Conservation (phyloP, 306 rosid genomes). For the Senna siamea region DNA sequence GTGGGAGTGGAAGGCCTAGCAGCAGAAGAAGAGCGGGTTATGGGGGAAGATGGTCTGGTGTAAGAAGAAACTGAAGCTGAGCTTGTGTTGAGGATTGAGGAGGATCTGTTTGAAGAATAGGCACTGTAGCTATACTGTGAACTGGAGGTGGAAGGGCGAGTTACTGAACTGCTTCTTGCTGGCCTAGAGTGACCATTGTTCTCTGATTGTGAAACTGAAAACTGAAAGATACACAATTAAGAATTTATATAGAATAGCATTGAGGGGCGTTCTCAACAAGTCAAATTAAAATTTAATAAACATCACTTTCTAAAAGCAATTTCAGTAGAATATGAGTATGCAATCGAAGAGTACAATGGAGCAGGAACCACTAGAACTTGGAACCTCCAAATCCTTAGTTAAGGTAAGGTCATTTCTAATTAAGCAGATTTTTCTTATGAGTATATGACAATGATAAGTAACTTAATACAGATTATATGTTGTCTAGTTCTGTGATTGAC, state of each 20-base stretch:
- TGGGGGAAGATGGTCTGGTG: constrained; percentile 83
- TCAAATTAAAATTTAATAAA: not conserved
- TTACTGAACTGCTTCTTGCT: constrained; percentile 91
- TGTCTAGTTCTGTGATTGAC: not conserved
- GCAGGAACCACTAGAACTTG: too few relatives aligned
- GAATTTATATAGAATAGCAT: constrained; percentile 32
- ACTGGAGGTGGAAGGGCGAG: constrained; percentile 75
- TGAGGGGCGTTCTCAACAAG: not conserved
- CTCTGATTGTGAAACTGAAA: constrained; percentile 87
- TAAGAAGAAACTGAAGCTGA: constrained; percentile 97
- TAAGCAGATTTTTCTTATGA: not conserved
- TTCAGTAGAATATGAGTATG: not conserved
- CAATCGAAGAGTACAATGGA: not conserved
- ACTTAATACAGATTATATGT: not conserved
- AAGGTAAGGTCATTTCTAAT: not conserved
- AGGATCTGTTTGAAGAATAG: constrained; percentile 76
- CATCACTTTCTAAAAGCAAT: not conserved
- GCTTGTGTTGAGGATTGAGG: constrained; percentile 87
- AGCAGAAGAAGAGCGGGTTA: constrained; percentile 61
- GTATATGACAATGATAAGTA: not conserved
- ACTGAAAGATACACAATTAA: constrained; percentile 59
- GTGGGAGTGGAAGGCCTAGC: constrained; percentile 88
- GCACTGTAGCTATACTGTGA: constrained; percentile 65
- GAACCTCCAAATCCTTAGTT: not conserved
- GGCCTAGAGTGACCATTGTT: constrained; percentile 73